Percentiles rank a stretch among this genome's conserved stretches.
These are phyloP conservation scores for Moricandia moricandioides DNA, from an alignment of 345 rosid species.

Conservation along the genomic window DNA sequence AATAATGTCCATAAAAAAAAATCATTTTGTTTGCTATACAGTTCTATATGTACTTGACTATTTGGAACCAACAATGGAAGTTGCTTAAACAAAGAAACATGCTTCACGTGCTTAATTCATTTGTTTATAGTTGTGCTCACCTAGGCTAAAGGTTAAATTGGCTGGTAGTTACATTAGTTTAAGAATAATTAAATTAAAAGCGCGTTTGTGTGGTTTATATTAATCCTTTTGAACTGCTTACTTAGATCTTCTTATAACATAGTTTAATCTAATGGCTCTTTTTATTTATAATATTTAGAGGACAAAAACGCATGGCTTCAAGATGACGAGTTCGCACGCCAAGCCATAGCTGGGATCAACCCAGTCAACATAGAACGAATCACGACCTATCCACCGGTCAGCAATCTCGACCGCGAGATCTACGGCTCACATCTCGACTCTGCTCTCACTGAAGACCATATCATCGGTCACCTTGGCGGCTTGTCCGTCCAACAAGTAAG, in stretches of 20 bases:
- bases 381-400: conserved; percentile 69
- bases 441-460: conserved; percentile 76
- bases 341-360: conserved; percentile 82
- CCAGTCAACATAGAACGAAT: conserved; percentile 75
- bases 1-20: background rate
- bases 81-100: conserved; percentile 14
- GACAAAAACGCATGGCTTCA: conserved; percentile 95
- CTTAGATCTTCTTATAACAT: background rate
- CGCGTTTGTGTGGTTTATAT: conserved; percentile 18
- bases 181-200: background rate
- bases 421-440: conserved; percentile 69
- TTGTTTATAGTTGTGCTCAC: background rate
- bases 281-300: conserved; percentile 51
- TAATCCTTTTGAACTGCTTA: background rate
- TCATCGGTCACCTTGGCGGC: conserved; percentile 63
- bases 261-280: conserved; percentile 1
- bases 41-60: background rate
- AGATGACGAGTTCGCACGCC: conserved; percentile 96
- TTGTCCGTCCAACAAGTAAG: conserved; percentile 80
- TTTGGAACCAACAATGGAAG: conserved; percentile 22
- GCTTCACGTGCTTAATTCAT: conserved; percentile 30
- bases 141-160: conserved; percentile 4
- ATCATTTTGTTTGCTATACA: background rate
- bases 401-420: conserved; percentile 74
- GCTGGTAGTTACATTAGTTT: conserved; percentile 23